phyloP scores from a whole-genome alignment of 1,284 basidiomycete species.

The Trichosporon coremiiforme region DNA sequence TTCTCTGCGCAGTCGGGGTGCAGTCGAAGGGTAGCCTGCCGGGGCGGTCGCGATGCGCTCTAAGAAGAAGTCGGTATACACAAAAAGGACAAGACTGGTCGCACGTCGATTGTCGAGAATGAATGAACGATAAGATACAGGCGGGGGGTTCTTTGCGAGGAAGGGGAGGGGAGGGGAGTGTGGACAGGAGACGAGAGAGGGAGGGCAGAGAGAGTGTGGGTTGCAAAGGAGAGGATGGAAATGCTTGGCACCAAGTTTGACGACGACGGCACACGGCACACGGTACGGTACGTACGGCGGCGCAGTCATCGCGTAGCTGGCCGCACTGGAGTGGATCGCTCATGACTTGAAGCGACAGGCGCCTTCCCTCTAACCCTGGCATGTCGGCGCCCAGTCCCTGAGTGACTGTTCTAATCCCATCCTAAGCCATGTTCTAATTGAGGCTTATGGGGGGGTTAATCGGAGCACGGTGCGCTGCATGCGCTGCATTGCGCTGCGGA shows the following conservation, averaged over 20 bases:
- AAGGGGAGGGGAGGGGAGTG: background rate
- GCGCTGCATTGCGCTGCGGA: background rate
- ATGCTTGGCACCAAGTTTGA: constrained; percentile 7
- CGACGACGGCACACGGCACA: background rate
- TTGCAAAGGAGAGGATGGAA: background rate
- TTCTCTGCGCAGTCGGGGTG: background rate
- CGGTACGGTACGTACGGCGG: background rate
- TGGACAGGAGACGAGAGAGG: background rate
- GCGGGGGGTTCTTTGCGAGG: too few relatives aligned
- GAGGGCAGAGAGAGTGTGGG: background rate
- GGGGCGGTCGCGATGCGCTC: too few relatives aligned
- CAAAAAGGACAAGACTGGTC: background rate
- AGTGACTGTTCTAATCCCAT: background rate
- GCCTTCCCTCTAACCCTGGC: background rate
- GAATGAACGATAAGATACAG: background rate
- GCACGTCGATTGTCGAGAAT: background rate
- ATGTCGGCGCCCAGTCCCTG: background rate
- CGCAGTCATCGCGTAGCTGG: background rate
- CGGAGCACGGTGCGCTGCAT: background rate
- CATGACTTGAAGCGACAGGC: background rate
- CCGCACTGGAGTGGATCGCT: background rate
- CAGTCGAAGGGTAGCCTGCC: background rate
- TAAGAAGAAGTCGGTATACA: background rate
- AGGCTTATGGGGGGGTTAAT: background rate
- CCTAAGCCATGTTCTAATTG: background rate